A percentile compares a stretch with the other conserved stretches of the same genome.
Evolutionary conservation across 805 yeast genomes (phyloP).

Genomic region (Yarrowia phangngaensis): DNA sequence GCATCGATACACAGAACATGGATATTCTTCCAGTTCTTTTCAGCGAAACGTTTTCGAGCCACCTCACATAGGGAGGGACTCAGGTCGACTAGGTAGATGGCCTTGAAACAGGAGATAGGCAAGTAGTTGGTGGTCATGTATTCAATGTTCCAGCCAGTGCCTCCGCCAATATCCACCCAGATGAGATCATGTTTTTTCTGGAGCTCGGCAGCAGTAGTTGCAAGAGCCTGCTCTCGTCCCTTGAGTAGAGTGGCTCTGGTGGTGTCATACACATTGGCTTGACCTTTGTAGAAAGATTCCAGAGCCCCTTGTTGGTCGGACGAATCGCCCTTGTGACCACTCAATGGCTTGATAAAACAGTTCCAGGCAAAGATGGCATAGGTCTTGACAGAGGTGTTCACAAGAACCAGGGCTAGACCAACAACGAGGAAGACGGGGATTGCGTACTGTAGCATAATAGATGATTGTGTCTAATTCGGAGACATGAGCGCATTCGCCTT

Average conservation of each 20-base stretch:
- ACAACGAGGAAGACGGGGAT: constrained; percentile 28
- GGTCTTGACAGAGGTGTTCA: constrained; percentile 29
- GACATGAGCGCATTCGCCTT: too few relatives aligned
- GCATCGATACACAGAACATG: constrained; percentile 72
- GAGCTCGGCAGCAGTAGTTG: constrained; percentile 56
- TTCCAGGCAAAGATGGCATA: constrained; percentile 42
- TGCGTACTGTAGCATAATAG: constrained; percentile 25
- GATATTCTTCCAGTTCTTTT: constrained; percentile 54
- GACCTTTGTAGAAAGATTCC: constrained; percentile 69
- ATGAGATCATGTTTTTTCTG: constrained; percentile 37
- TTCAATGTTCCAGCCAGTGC: constrained; percentile 80
- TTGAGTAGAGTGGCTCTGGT: constrained; percentile 63
- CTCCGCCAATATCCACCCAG: constrained; percentile 63
- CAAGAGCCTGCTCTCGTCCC: constrained; percentile 65
- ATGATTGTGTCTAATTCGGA: too few relatives aligned
- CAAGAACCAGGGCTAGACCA: constrained; percentile 26
- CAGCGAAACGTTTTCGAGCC: constrained; percentile 56
- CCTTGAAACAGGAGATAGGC: constrained; percentile 52
- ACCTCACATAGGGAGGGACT: constrained; percentile 73
- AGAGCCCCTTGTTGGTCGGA: constrained; percentile 53
- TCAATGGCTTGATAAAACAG: constrained; percentile 61
- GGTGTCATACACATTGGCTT: constrained; percentile 71
- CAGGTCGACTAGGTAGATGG: constrained; percentile 68
- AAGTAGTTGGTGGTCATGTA: constrained; percentile 55
- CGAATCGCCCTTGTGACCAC: constrained; percentile 33